phyloP scores from a whole-genome alignment of 108 stramenopile species.

The Nitzschia sp. region DNA sequence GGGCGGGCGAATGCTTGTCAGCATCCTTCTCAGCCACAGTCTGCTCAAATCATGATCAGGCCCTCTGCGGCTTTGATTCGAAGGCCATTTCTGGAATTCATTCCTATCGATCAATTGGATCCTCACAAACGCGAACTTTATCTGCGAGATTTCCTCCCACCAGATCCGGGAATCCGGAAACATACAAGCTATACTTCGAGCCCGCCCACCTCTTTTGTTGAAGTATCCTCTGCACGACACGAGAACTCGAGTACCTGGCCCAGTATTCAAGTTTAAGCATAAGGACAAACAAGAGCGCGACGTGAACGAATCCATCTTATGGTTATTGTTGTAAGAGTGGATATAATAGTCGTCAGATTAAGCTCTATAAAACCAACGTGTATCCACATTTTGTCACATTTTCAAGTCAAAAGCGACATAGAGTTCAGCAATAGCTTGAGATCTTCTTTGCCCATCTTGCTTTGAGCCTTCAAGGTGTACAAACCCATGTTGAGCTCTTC shows the following conservation, averaged over 20 bases:
- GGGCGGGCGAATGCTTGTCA: not conserved
- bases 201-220: not conserved
- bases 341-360: too few relatives aligned
- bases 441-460: constrained; percentile 1
- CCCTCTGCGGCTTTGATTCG: constrained; percentile 31
- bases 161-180: constrained; percentile 27
- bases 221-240: not conserved
- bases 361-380: too few relatives aligned
- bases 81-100: constrained; percentile 14
- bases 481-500: not conserved
- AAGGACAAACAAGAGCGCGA: too few relatives aligned
- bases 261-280: not conserved
- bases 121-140: constrained; percentile 40
- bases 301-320: too few relatives aligned
- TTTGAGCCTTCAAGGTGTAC: not conserved
- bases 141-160: constrained; percentile 54
- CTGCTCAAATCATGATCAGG: constrained; percentile 39
- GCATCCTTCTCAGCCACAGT: not conserved
- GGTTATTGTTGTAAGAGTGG: too few relatives aligned
- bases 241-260: constrained; percentile 12
- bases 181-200: not conserved
- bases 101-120: constrained; percentile 38
- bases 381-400: too few relatives aligned
- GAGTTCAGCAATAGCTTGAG: not conserved
- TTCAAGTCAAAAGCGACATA: not conserved